A percentile compares a stretch with the other conserved stretches of the same genome.
phyloP scores from a whole-genome alignment of 495 filamentous ascomycete genomes.

The Choiromyces venosus region DNA sequence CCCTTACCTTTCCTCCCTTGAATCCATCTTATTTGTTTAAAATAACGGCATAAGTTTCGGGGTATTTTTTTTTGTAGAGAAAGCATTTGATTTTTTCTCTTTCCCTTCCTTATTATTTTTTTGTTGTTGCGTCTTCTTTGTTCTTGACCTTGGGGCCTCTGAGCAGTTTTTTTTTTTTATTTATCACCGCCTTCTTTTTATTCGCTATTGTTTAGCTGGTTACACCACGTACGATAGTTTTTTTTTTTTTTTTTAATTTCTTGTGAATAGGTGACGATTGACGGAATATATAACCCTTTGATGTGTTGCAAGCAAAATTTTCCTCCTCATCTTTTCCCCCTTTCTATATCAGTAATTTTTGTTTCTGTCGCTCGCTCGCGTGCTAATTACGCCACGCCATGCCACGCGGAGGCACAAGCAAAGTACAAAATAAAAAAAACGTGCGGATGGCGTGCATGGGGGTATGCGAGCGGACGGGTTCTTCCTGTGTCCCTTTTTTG shows the following conservation, averaged over 20 bases:
- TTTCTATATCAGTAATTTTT: not conserved
- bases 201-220: no score
- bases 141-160: not conserved
- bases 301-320: not conserved
- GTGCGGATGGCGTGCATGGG: not conserved
- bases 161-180: no score
- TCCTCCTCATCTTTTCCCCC: not conserved
- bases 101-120: not conserved
- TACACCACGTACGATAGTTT: no score
- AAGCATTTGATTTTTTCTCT: not conserved
- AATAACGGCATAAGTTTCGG: constrained; percentile 19
- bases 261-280: not conserved
- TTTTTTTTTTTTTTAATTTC: not conserved
- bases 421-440: not conserved
- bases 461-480: not conserved
- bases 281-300: not conserved
- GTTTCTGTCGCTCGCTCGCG: not conserved
- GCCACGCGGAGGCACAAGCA: not conserved
- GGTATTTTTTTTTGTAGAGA: not conserved
- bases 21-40: constrained; percentile 19
- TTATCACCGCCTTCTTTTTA: not conserved
- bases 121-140: not conserved
- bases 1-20: constrained; percentile 8
- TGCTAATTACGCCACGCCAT: not conserved
- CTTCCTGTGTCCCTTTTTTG: not conserved